Evolutionary conservation across 2,329 filamentous ascomycete species (phyloP).

Genomic region (Colletotrichum noveboracense): DNA sequence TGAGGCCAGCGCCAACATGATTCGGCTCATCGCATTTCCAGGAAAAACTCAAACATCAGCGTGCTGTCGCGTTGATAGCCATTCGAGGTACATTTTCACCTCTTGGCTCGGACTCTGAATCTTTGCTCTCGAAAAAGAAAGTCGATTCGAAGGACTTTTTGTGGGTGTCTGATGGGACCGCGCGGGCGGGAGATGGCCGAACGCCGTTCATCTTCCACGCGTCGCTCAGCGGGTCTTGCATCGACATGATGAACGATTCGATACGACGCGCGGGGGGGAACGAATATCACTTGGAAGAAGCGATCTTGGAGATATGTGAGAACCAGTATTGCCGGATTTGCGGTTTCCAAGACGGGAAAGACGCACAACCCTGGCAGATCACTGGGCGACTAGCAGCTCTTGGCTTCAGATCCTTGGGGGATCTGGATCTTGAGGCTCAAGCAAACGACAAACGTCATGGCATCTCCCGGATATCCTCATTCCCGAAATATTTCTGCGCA

Average conservation of each 20-base stretch:
- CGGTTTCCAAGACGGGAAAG: background rate
- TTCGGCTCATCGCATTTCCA: background rate
- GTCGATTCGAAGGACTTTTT: background rate
- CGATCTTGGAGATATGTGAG: background rate
- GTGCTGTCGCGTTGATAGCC: background rate
- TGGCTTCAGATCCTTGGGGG: background rate
- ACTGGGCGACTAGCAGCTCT: background rate
- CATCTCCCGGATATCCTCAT: background rate
- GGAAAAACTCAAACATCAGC: background rate
- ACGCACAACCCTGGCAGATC: conserved; percentile 2
- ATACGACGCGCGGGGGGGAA: background rate
- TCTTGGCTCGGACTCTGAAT: background rate
- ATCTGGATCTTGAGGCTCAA: background rate
- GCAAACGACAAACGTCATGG: background rate
- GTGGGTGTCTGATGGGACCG: background rate
- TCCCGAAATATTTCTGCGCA: background rate
- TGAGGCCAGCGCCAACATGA: background rate
- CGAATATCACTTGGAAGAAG: background rate
- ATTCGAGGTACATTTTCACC: background rate
- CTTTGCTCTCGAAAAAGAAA: background rate
- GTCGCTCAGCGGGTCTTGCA: background rate
- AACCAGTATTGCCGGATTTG: background rate
- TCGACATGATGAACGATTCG: background rate
- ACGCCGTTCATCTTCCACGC: background rate
- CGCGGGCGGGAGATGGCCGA: background rate